Evolutionary conservation across 805 yeast species (phyloP).

Genomic region (Groenewaldozyma tartarivorans): DNA sequence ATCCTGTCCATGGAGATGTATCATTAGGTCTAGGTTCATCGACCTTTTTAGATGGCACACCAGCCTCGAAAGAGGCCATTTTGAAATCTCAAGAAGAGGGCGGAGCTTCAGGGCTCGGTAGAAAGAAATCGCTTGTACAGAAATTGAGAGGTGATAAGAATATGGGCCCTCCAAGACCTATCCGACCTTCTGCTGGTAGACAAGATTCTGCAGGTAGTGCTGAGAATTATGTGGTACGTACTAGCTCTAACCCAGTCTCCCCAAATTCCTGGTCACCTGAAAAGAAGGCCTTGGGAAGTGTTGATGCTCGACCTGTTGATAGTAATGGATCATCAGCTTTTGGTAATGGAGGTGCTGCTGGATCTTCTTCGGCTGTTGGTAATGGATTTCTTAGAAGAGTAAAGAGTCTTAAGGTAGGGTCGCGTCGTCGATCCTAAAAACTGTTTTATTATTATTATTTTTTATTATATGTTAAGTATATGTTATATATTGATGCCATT

Average conservation of each 20-base stretch:
- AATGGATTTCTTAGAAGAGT: constrained; percentile 70
- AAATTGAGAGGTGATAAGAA: constrained; percentile 36
- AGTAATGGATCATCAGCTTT: neutral
- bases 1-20: constrained; percentile 74
- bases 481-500: too few relatives aligned
- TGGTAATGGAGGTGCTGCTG: constrained; percentile 3
- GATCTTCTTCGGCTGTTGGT: constrained; percentile 15
- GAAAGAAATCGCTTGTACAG: constrained; percentile 79
- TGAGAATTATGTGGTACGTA: constrained; percentile 11
- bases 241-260: constrained; percentile 14
- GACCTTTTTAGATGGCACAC: constrained; percentile 93
- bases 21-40: constrained; percentile 87
- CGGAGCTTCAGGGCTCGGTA: constrained; percentile 43
- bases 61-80: constrained; percentile 54
- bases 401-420: constrained; percentile 74
- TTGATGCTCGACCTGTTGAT: neutral
- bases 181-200: neutral
- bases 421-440: constrained; percentile 11
- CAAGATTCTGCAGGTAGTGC: neutral
- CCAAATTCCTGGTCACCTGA: constrained; percentile 14
- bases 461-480: too few relatives aligned
- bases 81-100: constrained; percentile 22
- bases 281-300: constrained; percentile 3
- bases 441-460: too few relatives aligned
- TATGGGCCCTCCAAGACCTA: constrained; percentile 2